Evolutionary conservation across 805 yeast species (phyloP), one percentile per base, ranked within the genome.

Genomic region (Suhomyces kilbournensis): DNA sequence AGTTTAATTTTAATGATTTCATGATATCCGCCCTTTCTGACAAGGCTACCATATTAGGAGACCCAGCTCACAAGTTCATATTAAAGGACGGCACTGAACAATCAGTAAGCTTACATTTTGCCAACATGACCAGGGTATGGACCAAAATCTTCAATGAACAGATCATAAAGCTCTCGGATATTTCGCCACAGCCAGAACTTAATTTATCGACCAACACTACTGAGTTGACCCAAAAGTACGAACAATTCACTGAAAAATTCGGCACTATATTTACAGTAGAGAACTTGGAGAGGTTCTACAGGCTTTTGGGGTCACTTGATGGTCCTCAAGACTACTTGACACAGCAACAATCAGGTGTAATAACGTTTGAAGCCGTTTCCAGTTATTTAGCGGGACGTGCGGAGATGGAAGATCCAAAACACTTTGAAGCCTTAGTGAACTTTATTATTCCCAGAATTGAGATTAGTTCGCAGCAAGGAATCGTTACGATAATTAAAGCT

Each of bases 71-170:
- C 54, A 56, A 56, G 46, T 46, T 71, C n/a, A 53, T 63, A 64
- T 23, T 58, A 53, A 56, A 57, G 55, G 25, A 39, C 39, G n/a
- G 30, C 25, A 26, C 44, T 4, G 6, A 57, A 60, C 38, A 53
- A 50, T 34, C 50, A 56, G 59, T 65, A 1, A 54, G 65, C 1
- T 57, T 74, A 43, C 58, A 62, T 32, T 72, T 66, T 55, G 60
- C 70, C 9, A 62, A 64, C 34, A 58, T 69, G 10, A 61, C 68
- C 0, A 55, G 52, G 3, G 60, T 60, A 17, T 75, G 78, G 75
- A 53, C 66, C 19, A 62, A 67, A 12, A 53, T 55, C 1, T 69
- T 69, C 54, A 64, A 67, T 40, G 44, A 59, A 5, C 61, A 59
- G 40, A 61, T 62, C 5, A 30, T 34, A 3, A 20, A 47, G 5